Base-by-base conservation (phyloP, 768 basidiomycete genomes). In the Boletus subparvulus region DNA sequence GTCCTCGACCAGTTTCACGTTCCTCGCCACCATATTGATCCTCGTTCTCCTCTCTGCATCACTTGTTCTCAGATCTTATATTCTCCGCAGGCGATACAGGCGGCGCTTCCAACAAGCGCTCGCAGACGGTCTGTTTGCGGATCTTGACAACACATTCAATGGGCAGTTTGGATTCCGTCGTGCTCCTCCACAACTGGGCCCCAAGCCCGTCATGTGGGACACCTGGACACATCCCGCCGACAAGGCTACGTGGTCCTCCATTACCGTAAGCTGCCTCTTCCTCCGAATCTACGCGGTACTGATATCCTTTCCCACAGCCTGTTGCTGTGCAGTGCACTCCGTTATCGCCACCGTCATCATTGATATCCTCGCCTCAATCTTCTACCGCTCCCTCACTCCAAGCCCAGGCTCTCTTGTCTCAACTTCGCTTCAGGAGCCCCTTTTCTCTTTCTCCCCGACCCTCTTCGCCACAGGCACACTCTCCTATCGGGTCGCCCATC, bases 1-100 rank as follows among this genome's bases (percentile, higher is more conserved):
- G 60, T 43, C 56, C 24, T 54, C 63, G 9, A 68, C 56, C 67
- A 87, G 85, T 28, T 83, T 86, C 69, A 88, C 87, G 5, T 90
- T 88, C 63, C 80, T 89, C 37, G 85, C 87, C 24, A 88, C 87
- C 4, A 79, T 90, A 26, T 77, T 87, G 60, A 75, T 89, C 43
- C 81, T 90, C 58, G 76, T 90, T 17, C 74, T 82, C 42, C 79
- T 89, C 50, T 88, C 86, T 10, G 81, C 77, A 41, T 79, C 80
- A 7, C 84, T 90, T 61, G 78, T 88, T 52, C 72, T 85, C 46
- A 81, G 88, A 43, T 85, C 87, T 1, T 82, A 82, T 61, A 62
- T 87, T 55, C 63, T 85, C 17, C 82, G 87, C 19, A 74, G 85
- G 16, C 80, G 84, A 21, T 83, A 81, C 68, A 81, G 80, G 14